These are phyloP conservation scores for Magnolia officinalis DNA, from an alignment of 164 flowering plant genomes.

Conservation along the genomic window DNA sequence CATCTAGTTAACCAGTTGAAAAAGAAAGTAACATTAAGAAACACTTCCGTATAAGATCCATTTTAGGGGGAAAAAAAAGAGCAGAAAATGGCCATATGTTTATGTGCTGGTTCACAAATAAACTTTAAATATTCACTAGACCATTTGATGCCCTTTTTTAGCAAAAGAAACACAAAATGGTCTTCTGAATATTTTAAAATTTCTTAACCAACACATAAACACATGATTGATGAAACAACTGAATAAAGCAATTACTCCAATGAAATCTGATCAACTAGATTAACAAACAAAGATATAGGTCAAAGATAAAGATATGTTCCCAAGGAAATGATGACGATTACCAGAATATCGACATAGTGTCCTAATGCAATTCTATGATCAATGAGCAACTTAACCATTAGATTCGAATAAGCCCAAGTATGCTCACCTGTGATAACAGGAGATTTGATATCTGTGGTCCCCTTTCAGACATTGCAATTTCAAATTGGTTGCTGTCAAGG, in stretches of 20 bases:
- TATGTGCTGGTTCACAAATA: background rate
- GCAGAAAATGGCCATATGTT: background rate
- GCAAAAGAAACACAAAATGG: background rate
- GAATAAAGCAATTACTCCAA: background rate
- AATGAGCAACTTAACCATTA: background rate
- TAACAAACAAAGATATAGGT: background rate
- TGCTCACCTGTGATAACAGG: slow-evolving; percentile 59
- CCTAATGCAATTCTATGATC: background rate
- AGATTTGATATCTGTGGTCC: slow-evolving; percentile 43
- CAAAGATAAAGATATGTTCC: background rate
- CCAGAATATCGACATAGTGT: background rate
- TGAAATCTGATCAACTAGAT: background rate
- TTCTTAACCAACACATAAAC: background rate
- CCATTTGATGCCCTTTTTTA: background rate
- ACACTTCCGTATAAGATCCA: background rate
- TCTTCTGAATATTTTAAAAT: too few relatives aligned
- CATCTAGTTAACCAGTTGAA: background rate
- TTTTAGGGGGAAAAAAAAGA: background rate
- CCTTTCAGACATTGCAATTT: slow-evolving; percentile 40
- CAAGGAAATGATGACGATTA: too few relatives aligned
- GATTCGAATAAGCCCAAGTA: background rate
- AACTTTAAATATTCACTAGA: too few relatives aligned
- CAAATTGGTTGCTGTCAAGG: slow-evolving; percentile 48
- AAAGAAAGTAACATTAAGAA: background rate
- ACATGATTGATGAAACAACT: background rate